Base-by-base conservation (phyloP, 345 rosid species). In the Populus tremula region DNA sequence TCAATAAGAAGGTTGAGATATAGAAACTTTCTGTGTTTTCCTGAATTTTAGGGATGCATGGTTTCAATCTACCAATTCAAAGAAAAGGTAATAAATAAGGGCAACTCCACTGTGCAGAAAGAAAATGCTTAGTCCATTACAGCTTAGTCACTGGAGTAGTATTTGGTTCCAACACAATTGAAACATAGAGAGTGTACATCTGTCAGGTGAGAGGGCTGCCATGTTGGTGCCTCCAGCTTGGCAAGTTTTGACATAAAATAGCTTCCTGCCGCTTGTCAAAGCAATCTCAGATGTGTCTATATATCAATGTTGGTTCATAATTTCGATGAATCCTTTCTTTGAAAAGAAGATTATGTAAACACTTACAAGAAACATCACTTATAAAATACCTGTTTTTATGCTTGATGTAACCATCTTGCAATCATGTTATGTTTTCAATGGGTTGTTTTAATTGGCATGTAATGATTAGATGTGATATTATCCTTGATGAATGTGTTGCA, bases 171-270 rank as follows among this genome's bases (percentile, higher is more conserved):
- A 33, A 69, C 53, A 54, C 4, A 16, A 36, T 33, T 69, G 73
- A 76, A 72, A 72, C 23, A 76, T 31, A 5, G 18, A 67, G 67
- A 18, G 18, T 62, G 23, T 54, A 47, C 21, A 74, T 39, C 74
- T 79, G 74, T 74, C 54, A 63, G 75, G 20, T 47, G 39, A 41
- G 71, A 72, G 61, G 23, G 76, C 25, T 62, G 45, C 65, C 70
- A 35, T 35, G 11, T 35, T 54, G 31, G 49, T 65, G 27, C 76
- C 47, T 69, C 41, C 39, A 20, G 33, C 59, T 70, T 77, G 71
- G 41, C 74, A 33, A 63, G 76, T 35, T 74, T 79, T 77, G 64
- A 76, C 54, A 38, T 71, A 49, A 70, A 29, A 50, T 12, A 67
- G 14, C 65, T 23, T 8, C 25, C 29, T 17, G 65, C 5, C 13